Conservation (phyloP, 805 yeast genomes). For the Maudiozyma saulgeensis region DNA sequence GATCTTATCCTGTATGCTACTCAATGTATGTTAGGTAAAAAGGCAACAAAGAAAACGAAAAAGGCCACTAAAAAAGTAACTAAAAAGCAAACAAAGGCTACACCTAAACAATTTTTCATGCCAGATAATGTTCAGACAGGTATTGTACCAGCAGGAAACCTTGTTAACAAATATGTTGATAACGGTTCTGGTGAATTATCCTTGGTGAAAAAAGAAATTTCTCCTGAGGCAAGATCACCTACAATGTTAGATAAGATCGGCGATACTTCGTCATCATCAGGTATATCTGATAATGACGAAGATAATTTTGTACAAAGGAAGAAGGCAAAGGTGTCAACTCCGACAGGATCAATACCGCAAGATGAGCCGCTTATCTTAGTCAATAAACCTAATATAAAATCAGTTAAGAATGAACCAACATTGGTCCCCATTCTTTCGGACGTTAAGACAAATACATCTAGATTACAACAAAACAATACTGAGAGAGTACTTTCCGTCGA, state of each 20-base stretch:
- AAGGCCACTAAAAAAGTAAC: slow-evolving; percentile 8
- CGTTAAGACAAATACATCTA: too few relatives aligned
- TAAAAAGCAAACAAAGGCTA: slow-evolving; percentile 7
- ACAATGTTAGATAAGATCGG: slow-evolving; percentile 1
- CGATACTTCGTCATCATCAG: background rate
- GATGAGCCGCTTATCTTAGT: too few relatives aligned
- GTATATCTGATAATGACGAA: background rate
- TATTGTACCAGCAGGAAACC: slow-evolving; percentile 41
- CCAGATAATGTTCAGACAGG: slow-evolving; percentile 66
- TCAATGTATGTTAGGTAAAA: slow-evolving; percentile 44
- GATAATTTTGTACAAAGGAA: background rate
- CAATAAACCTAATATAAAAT: too few relatives aligned
- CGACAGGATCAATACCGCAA: background rate
- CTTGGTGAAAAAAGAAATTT: background rate
- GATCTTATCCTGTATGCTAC: slow-evolving; percentile 63
- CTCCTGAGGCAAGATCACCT: background rate
- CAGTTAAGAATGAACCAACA: too few relatives aligned
- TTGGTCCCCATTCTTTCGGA: too few relatives aligned
- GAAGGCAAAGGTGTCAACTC: background rate
- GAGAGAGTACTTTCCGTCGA: too few relatives aligned
- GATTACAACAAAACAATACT: too few relatives aligned
- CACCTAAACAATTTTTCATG: slow-evolving; percentile 43
- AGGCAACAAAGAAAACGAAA: slow-evolving; percentile 4
- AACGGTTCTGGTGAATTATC: background rate
- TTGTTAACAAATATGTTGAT: slow-evolving; percentile 31